These are phyloP conservation scores for Wallacemonas sp. DNA, from an alignment of 208 protist species.

Conservation along the genomic window DNA sequence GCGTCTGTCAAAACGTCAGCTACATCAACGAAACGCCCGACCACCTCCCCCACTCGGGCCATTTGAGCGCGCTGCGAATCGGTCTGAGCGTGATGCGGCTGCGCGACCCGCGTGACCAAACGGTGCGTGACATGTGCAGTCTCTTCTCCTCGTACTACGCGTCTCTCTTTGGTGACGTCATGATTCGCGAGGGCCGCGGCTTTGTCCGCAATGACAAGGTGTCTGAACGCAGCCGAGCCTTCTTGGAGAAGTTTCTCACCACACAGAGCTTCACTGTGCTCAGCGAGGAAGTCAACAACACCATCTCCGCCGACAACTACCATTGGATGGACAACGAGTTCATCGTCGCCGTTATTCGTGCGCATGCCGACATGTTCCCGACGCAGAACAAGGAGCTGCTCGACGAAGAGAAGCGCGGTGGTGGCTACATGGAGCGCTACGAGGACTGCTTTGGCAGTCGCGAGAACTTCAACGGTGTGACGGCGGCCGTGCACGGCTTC, in stretches of 20 bases:
- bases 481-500: conserved; percentile 70
- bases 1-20: conserved; percentile 55
- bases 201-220: conserved; percentile 31
- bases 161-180: conserved; percentile 59
- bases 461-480: conserved; percentile 59
- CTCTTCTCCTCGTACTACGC: conserved; percentile 85
- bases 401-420: conserved; percentile 58
- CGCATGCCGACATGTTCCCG: conserved; percentile 46
- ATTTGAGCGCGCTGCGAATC: conserved; percentile 65
- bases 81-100: conserved; percentile 55
- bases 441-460: conserved; percentile 70
- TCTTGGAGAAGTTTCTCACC: conserved; percentile 58
- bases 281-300: conserved; percentile 53
- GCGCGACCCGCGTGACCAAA: conserved; percentile 57
- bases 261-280: conserved; percentile 73
- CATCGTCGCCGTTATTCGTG: conserved; percentile 72
- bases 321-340: conserved; percentile 88
- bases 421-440: conserved; percentile 57
- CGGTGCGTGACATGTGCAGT: conserved; percentile 71
- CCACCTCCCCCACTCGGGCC: conserved; percentile 60
- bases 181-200: conserved; percentile 35
- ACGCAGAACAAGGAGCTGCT: conserved; percentile 54
- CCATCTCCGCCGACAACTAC: conserved; percentile 38
- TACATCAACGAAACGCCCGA: conserved; percentile 56
- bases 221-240: conserved; percentile 21